Base-by-base conservation (phyloP, 768 basidiomycete genomes). In the Termitomyces sp. region DNA sequence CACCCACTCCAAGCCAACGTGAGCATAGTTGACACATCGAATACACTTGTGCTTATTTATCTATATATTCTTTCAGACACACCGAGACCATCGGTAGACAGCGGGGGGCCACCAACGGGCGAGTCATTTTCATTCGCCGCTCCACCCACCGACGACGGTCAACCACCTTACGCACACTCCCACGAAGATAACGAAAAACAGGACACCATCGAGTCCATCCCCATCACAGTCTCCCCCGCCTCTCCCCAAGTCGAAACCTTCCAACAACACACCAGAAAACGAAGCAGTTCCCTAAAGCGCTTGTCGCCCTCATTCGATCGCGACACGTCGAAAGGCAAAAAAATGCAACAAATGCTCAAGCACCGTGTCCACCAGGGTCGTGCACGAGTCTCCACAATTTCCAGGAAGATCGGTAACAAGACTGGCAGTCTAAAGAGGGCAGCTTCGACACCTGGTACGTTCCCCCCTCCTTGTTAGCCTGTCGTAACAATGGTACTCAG, bases 281-380 rank as follows among this genome's bases (percentile, higher is more conserved):
- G 44, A 40, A 44, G 47, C 12, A 41, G 56, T 50, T 22, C 29
- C 13, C 25, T 53, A 41, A 74, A 75, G 56, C 68, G 74, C 10
- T 77, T 75, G 11, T 61, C 69, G 3, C 59, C 69, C 5, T 78
- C 76, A 2, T 67, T 70, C 33, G 76, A 77, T 32, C 60, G 73
- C 27, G 70, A 85, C 57, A 72, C 74, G 9, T 82, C 78, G 23
- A 80, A 80, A 50, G 84, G 84, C 36, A 90, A 88, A 69, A 89
- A 87, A 66, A 74, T 91, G 50, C 85, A 86, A 60, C 84, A 85
- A 66, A 88, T 88, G 71, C 70, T 91, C 56, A 91, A 87, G 68
- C 78, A 80, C 54, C 78, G 82, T 10, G 88, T 91, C 22, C 82
- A 90, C 60, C 86, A 89, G 64, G 81, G 86, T 7, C 85, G 85